Percentiles rank a stretch among this genome's conserved stretches.
These are phyloP conservation scores for Dothideomycetes sp. DNA, from an alignment of 2,329 filamentous ascomycete species.

Conservation along the genomic window DNA sequence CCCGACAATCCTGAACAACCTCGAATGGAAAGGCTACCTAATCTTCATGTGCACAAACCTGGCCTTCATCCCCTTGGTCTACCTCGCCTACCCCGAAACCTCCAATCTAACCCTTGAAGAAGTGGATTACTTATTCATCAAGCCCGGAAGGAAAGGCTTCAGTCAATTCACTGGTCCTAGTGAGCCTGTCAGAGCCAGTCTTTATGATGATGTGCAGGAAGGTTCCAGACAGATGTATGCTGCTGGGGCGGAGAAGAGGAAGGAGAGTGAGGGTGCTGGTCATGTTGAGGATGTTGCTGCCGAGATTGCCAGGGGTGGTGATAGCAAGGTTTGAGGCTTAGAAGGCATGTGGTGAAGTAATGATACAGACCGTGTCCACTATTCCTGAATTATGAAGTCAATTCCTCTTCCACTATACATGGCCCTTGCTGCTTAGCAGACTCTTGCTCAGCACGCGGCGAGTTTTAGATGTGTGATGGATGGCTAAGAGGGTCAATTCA, in stretches of 20 bases:
- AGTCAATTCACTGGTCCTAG: slow-evolving; percentile 17
- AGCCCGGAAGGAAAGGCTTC: slow-evolving; percentile 20
- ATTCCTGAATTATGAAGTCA: too few relatives aligned
- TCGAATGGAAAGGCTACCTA: slow-evolving; percentile 44
- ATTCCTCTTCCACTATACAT: too few relatives aligned
- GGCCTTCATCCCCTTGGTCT: slow-evolving; percentile 38
- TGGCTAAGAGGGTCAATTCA: too few relatives aligned
- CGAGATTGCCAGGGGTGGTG: too few relatives aligned
- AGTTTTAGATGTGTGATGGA: too few relatives aligned
- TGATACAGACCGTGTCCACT: too few relatives aligned
- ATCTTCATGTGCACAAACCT: slow-evolving; percentile 45
- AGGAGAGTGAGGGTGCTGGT: not conserved
- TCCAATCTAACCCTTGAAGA: slow-evolving; percentile 36
- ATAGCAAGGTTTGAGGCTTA: too few relatives aligned
- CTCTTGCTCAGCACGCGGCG: too few relatives aligned
- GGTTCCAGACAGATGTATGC: not conserved
- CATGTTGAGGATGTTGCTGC: not conserved
- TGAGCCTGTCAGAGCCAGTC: slow-evolving; percentile 20
- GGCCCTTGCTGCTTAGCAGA: too few relatives aligned
- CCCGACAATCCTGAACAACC: slow-evolving; percentile 36
- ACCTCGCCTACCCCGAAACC: slow-evolving; percentile 40
- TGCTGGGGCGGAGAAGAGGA: not conserved
- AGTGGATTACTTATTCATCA: slow-evolving; percentile 35
- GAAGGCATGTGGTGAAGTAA: too few relatives aligned
- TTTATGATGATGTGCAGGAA: slow-evolving; percentile 14